Base-by-base conservation (phyloP, 1,139 yeast genomes). In the Geotrichum restrictum region DNA sequence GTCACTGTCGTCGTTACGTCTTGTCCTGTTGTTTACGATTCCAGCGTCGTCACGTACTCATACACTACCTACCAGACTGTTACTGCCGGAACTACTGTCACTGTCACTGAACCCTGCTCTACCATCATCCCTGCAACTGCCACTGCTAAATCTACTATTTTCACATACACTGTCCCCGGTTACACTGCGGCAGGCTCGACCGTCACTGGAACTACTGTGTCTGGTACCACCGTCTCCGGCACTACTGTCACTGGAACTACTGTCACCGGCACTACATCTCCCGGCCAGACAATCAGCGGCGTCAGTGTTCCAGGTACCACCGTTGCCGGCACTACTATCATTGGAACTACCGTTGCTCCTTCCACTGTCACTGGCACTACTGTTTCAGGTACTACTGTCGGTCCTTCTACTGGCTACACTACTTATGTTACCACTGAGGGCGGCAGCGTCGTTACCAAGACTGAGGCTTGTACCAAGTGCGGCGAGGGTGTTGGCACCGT, bases 21-120 rank as follows among this genome's bases (percentile, higher is more conserved):
- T 3, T 44, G 47, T 32, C 47, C 47, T 33, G 47, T 44, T 29
- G 47, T 44, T 11, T 44, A 44, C 40, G 39, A 16, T 18, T 29
- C 39, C 16, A 16, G 8, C 6, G 7, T 10, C 19, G 16, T 44
- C 13, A 33, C 18, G 4, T 33, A 19, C n/a, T 3, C 7, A 21
- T 44, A 44, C 47, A 52, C 55, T 10, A 48, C 52, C 40, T 36
- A 36, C 40, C 19, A 40, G 11, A 52, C 51, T 13, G 49, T 48
- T 14, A 38, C 45, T 18, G 37, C 24, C 4, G 55, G 44, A 31
- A 32, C 33, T 36, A 52, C 55, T 8, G 43, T 44, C 29, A 52
- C 55, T 39, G 52, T 52, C 19, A 52, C 55, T 29, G 55, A 52
- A 31, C 55, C 55, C 10, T 52, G 55, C 42, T 40, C 45, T 5